phyloP scores from a whole-genome alignment of 2,329 filamentous ascomycete genomes.

The Didymella segeticola region DNA sequence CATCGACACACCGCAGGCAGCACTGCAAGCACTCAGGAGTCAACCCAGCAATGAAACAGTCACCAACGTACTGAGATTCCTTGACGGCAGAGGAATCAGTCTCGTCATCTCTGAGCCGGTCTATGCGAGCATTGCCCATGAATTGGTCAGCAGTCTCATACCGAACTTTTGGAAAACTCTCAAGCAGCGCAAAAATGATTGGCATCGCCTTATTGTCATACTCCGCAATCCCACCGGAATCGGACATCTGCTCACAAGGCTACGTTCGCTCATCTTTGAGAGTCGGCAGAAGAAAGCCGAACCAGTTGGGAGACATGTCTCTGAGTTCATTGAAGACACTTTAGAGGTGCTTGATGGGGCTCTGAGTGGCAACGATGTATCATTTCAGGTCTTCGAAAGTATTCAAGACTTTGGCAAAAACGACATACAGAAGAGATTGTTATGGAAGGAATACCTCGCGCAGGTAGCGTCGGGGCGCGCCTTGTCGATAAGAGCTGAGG shows the following conservation, averaged over 20 bases:
- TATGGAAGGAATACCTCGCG: slow-evolving; percentile 69
- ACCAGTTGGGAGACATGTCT: slow-evolving; percentile 33
- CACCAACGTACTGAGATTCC: slow-evolving; percentile 59
- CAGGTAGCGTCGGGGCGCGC: slow-evolving; percentile 67
- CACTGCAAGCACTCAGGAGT: slow-evolving; percentile 65
- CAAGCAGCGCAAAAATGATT: slow-evolving; percentile 10
- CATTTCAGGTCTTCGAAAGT: slow-evolving; percentile 55
- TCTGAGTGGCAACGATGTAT: slow-evolving; percentile 54
- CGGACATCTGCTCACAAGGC: slow-evolving; percentile 75
- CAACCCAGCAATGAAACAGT: slow-evolving; percentile 69
- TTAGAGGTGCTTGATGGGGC: slow-evolving; percentile 52
- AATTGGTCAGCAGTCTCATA: slow-evolving; percentile 74
- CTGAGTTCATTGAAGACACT: slow-evolving; percentile 49
- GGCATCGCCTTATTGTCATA: slow-evolving; percentile 63
- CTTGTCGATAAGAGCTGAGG: slow-evolving; percentile 65
- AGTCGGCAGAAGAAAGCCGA: slow-evolving; percentile 44
- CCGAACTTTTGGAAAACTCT: slow-evolving; percentile 77
- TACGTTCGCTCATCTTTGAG: slow-evolving; percentile 64
- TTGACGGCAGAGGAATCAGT: slow-evolving; percentile 59
- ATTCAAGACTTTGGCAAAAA: slow-evolving; percentile 51
- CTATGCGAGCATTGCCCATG: slow-evolving; percentile 76
- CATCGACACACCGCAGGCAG: slow-evolving; percentile 54
- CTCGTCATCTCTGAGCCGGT: slow-evolving; percentile 69
- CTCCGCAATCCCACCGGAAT: slow-evolving; percentile 78
- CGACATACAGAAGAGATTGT: slow-evolving; percentile 56